Evolutionary conservation across 768 basidiomycete genomes (phyloP), one percentile per base, ranked within the genome.

Genomic region (Mycena kentingensis): DNA sequence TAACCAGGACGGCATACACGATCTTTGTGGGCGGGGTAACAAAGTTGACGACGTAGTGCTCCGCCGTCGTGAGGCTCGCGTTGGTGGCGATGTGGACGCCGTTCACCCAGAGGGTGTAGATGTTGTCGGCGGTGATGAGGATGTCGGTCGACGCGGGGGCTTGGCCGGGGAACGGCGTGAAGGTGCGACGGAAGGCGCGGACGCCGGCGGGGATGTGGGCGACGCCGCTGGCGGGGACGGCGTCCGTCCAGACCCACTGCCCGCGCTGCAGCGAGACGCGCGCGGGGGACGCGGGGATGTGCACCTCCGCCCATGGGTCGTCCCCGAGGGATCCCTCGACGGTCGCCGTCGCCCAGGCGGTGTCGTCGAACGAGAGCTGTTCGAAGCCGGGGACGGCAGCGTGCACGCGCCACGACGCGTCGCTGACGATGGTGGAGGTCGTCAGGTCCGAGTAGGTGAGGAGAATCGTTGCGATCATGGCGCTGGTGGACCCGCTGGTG

Each of bases 391-490:
- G 45, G 13, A 28, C 15, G 16, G 16, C n/a, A 13, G n/a, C 35
- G 15, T 19, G 22, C 11, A 27, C 37, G n/a, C 45, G 46, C 52
- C 52, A 53, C 15, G 46, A 41, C 10, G 28, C 34, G n/a, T 53
- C 52, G 5, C 37, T 29, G 29, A 53, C 15, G 31, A 53, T 12
- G 1, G 39, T 53, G 32, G 46, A 45, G 15, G 28, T 47, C 24
- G 52, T 53, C 15, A 37, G 31, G 39, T 53, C 52, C 1, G 52
- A 48, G 21, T 53, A 53, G 2, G 46, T 53, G 24, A 53, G 29
- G 3, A 42, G 52, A 15, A 53, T 48, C 1, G 52, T 43, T 1
- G 52, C 46, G 15, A 53, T 27, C 11, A 53, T 8, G 4, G 27
- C 52, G 1, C 38, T 38, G 15, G 11, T 12, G 8, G 22, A 29